phyloP scores from a whole-genome alignment of 345 rosid genomes.

The Aethionema arabicum region DNA sequence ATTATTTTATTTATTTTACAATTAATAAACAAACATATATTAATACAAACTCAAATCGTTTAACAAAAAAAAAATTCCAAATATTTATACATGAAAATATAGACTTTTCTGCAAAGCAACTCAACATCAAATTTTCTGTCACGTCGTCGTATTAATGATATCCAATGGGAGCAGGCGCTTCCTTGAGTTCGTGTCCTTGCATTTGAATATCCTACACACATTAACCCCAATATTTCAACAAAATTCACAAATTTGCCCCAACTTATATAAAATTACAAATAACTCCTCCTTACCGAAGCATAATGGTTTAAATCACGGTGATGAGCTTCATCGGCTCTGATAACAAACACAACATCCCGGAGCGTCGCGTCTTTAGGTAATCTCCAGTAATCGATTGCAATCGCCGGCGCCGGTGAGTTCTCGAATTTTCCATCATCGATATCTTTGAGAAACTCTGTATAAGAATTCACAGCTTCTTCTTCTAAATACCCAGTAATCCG shows the following conservation, averaged over 20 bases:
- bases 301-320: constrained; percentile 65
- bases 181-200: constrained; percentile 52
- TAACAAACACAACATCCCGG: constrained; percentile 56
- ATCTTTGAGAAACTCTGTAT: constrained; percentile 58
- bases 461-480: constrained; percentile 63
- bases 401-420: constrained; percentile 58
- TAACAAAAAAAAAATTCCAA: too few relatives aligned
- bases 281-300: constrained; percentile 48
- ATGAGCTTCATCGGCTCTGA: constrained; percentile 67
- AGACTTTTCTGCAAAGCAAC: background rate
- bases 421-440: constrained; percentile 52
- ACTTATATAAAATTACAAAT: background rate
- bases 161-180: constrained; percentile 57
- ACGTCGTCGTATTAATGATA: constrained; percentile 37
- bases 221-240: background rate
- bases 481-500: constrained; percentile 59
- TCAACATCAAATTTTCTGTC: background rate
- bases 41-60: too few relatives aligned
- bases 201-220: constrained; percentile 57
- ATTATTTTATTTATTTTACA: too few relatives aligned
- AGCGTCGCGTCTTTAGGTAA: constrained; percentile 54
- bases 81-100: background rate
- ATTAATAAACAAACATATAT: too few relatives aligned
- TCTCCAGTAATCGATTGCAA: constrained; percentile 66
- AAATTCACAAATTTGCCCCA: background rate